Conservation (phyloP, 331 rosid species). For the Spiraea crenata region DNA sequence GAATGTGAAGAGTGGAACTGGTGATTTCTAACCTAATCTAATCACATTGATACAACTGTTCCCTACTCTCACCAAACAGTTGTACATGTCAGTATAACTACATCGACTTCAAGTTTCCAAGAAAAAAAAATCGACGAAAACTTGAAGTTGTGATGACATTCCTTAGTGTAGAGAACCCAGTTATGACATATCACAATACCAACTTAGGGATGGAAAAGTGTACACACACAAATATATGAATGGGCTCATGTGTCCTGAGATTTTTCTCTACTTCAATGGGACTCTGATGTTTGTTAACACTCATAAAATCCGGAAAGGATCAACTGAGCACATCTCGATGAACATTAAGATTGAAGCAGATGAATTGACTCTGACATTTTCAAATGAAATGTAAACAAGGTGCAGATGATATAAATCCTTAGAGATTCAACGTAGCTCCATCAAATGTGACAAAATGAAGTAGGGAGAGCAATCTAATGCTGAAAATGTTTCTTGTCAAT, state of each 20-base stretch:
- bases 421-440: too few relatives aligned
- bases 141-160: background rate
- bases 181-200: background rate
- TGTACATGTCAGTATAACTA: background rate
- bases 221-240: background rate
- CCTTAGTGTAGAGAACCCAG: background rate
- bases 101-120: background rate
- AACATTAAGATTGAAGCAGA: background rate
- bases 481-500: too few relatives aligned
- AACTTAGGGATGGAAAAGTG: background rate
- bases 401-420: background rate
- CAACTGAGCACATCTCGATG: background rate
- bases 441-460: too few relatives aligned
- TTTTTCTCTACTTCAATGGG: background rate
- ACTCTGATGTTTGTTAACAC: background rate
- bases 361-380: background rate
- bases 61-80: background rate
- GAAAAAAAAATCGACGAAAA: background rate
- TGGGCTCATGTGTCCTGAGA: background rate
- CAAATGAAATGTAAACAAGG: background rate
- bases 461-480: background rate
- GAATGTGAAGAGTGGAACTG: background rate
- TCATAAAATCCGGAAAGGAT: background rate
- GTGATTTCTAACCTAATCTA: background rate
- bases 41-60: background rate